These are phyloP conservation scores for Calonectria multiphialidica DNA, from an alignment of 2,329 filamentous ascomycete genomes.

Conservation along the genomic window DNA sequence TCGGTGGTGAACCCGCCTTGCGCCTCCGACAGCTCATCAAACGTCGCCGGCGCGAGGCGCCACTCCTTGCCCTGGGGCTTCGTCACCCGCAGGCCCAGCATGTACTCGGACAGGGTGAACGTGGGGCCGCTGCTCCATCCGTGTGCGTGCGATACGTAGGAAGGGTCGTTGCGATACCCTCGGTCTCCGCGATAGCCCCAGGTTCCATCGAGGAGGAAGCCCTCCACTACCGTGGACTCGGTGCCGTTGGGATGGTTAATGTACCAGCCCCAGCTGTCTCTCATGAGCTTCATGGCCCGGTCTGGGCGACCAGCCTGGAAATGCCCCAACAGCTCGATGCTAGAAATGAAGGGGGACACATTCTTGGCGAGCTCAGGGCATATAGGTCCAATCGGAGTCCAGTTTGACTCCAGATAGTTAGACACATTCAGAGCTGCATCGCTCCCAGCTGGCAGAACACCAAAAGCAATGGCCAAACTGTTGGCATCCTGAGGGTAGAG, in stretches of 20 bases:
- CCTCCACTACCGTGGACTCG: constrained; percentile 69
- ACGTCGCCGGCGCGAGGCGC: not conserved
- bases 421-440: not conserved
- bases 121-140: constrained; percentile 64
- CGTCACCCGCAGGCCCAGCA: constrained; percentile 53
- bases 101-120: constrained; percentile 56
- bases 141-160: constrained; percentile 62
- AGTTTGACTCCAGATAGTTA: not conserved
- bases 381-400: not conserved
- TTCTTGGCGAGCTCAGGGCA: not conserved
- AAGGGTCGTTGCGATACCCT: constrained; percentile 62
- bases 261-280: constrained; percentile 71
- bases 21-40: not conserved
- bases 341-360: not conserved
- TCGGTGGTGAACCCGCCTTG: not conserved
- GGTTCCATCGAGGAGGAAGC: constrained; percentile 66
- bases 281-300: constrained; percentile 68
- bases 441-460: not conserved
- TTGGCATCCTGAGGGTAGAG: constrained; percentile 2
- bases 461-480: not conserved
- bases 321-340: not conserved
- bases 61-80: not conserved
- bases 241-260: constrained; percentile 69
- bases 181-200: constrained; percentile 66
- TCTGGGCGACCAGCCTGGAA: constrained; percentile 53